These are phyloP conservation scores for Chlamydomonas eustigma DNA, from an alignment of 139 green algal species.

Conservation along the genomic window DNA sequence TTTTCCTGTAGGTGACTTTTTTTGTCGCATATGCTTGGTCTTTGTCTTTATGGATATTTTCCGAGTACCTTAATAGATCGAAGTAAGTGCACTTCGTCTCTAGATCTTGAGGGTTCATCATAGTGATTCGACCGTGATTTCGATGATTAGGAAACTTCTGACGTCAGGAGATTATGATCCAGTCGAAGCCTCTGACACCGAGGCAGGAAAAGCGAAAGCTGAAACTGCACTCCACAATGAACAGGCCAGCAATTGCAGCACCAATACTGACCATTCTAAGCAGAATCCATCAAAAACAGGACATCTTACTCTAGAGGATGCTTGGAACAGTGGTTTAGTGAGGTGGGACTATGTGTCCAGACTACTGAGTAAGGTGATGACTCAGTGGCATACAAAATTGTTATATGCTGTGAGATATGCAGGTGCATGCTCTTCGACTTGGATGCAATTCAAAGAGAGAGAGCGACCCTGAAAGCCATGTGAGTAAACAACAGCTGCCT, in stretches of 20 bases:
- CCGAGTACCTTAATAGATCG: constrained; percentile 30
- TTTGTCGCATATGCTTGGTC: constrained; percentile 39
- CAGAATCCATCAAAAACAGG: neutral
- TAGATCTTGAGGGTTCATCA: neutral
- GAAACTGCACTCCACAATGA: neutral
- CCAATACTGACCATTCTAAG: neutral
- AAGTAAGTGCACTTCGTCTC: constrained; percentile 6
- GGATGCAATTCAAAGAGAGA: neutral
- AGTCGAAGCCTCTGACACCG: neutral
- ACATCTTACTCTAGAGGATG: neutral
- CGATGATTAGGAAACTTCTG: neutral
- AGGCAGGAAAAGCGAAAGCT: neutral
- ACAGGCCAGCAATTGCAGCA: neutral
- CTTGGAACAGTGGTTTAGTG: neutral
- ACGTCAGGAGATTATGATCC: neutral
- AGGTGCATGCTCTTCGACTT: constrained; percentile 20
- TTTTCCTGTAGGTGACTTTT: constrained; percentile 38
- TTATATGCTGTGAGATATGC: neutral
- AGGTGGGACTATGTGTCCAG: neutral
- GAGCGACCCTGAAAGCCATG: neutral
- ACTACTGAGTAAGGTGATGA: neutral
- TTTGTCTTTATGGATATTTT: constrained; percentile 35
- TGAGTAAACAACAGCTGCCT: neutral
- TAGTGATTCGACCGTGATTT: neutral
- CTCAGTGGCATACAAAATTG: neutral